Conservation (phyloP, 345 rosid genomes). For the Populus tremula region DNA sequence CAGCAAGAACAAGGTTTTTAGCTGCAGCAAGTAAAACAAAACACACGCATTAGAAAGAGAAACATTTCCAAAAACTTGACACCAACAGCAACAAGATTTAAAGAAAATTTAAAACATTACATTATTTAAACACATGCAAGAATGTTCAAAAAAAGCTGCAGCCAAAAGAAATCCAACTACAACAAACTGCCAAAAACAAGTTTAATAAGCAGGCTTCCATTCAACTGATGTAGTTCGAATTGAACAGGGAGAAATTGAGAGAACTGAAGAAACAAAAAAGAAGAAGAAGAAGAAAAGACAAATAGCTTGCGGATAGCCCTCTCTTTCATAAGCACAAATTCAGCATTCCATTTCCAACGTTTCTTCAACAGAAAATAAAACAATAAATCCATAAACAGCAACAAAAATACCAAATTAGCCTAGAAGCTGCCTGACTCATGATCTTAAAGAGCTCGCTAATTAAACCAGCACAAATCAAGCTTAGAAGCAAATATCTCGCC, state of each 20-base stretch:
- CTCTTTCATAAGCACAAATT: too few species aligned
- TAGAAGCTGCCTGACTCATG: background rate
- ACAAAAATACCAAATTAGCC: background rate
- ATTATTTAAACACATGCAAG: background rate
- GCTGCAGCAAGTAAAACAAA: constrained; percentile 45
- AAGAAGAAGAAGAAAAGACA: too few species aligned
- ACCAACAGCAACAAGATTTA: background rate
- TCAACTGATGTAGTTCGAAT: background rate
- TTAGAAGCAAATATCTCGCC: background rate
- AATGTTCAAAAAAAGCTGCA: background rate
- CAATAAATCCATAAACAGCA: background rate
- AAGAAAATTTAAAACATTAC: background rate
- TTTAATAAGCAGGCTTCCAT: background rate
- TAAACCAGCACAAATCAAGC: background rate
- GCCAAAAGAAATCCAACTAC: background rate
- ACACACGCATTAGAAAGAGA: background rate
- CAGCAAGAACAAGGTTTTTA: constrained; percentile 74
- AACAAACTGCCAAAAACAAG: background rate
- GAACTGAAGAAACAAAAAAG: background rate
- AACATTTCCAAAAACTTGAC: background rate
- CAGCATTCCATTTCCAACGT: background rate
- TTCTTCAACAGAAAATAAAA: background rate
- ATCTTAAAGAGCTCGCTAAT: background rate
- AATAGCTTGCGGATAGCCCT: too few species aligned
- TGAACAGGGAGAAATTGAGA: background rate